A percentile compares a stretch with the other conserved stretches of the same genome.
These are phyloP conservation scores for Suillus variegatus DNA, from an alignment of 768 basidiomycete species.

Conservation along the genomic window DNA sequence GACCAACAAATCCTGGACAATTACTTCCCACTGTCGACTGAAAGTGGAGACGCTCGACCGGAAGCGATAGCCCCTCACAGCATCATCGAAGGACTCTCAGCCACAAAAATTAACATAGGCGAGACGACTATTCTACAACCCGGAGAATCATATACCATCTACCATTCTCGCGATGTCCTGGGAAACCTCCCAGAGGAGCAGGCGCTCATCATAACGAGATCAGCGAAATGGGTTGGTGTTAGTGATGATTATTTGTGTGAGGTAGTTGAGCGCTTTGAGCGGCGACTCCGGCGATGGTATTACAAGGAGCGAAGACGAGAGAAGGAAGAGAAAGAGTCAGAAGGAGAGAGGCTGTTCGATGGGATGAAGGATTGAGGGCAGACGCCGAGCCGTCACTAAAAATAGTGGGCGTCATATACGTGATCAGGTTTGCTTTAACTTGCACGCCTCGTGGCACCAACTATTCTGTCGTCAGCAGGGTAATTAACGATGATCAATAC, in stretches of 20 bases:
- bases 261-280: conserved; percentile 68
- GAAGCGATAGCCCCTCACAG: conserved; percentile 2
- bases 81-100: conserved; percentile 7
- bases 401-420: not conserved
- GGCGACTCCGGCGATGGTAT: conserved; percentile 58
- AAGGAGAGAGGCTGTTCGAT: not conserved
- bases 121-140: conserved; percentile 37
- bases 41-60: not conserved
- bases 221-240: conserved; percentile 58
- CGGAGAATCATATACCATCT: conserved; percentile 65
- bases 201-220: conserved; percentile 50
- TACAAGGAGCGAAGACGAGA: conserved; percentile 26
- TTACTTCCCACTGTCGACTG: conserved; percentile 41
- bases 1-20: conserved; percentile 37
- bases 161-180: conserved; percentile 63
- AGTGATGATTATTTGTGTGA: conserved; percentile 48
- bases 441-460: not conserved
- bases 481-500: not conserved
- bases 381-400: not conserved
- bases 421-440: not conserved
- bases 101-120: conserved; percentile 11
- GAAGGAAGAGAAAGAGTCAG: conserved; percentile 15
- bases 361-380: not conserved
- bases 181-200: conserved; percentile 59
- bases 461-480: not conserved